A percentile compares a stretch with the other conserved stretches of the same genome.
phyloP scores from a whole-genome alignment of 2,329 filamentous ascomycete species.

The Ophiostoma triangulosporum region DNA sequence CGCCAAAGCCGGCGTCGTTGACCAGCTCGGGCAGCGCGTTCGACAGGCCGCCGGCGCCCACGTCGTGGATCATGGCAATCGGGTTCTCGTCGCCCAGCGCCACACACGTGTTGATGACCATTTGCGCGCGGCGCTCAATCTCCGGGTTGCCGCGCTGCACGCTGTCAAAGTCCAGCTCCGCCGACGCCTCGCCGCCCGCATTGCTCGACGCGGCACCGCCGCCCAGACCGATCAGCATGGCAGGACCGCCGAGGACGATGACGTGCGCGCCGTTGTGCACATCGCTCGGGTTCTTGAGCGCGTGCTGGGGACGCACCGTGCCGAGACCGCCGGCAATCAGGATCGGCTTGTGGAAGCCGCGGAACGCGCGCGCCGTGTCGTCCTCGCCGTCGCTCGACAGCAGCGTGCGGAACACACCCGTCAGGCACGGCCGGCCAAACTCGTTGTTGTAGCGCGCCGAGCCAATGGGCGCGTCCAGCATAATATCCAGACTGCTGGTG shows the following conservation, averaged over 20 bases:
- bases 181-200: constrained; percentile 73
- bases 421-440: constrained; percentile 79
- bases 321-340: constrained; percentile 96
- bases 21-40: constrained; percentile 78
- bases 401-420: constrained; percentile 84
- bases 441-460: constrained; percentile 96
- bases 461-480: constrained; percentile 92
- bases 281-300: constrained; percentile 65
- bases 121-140: constrained; percentile 87
- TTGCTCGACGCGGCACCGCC: constrained; percentile 91
- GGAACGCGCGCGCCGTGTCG: constrained; percentile 43
- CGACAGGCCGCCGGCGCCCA: constrained; percentile 72
- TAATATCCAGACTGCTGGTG: constrained; percentile 88
- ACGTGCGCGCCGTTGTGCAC: constrained; percentile 82
- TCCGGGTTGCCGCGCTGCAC: constrained; percentile 96
- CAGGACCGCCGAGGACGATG: constrained; percentile 86
- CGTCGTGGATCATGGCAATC: constrained; percentile 94
- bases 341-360: constrained; percentile 96
- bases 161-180: constrained; percentile 91
- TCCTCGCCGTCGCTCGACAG: constrained; percentile 48
- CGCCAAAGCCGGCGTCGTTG: constrained; percentile 81
- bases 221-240: constrained; percentile 94
- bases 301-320: constrained; percentile 80
- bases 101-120: constrained; percentile 92
- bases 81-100: constrained; percentile 74